These are phyloP conservation scores for Geranium brycei DNA, from an alignment of 345 rosid genomes.

Conservation along the genomic window DNA sequence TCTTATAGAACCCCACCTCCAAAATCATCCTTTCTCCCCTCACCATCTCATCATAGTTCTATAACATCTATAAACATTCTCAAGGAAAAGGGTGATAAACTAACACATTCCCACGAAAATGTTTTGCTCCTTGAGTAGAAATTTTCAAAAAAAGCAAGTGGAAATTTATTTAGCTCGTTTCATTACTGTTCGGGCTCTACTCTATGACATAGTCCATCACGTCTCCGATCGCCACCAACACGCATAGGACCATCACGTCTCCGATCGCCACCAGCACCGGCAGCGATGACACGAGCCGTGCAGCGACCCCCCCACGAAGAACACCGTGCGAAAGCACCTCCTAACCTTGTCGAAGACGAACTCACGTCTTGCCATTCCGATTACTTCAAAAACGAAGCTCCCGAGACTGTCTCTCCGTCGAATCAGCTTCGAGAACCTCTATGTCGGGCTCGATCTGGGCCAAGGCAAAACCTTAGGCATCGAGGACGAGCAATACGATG, in stretches of 20 bases:
- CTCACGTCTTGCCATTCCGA: slow-evolving; percentile 29
- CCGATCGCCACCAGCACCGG: slow-evolving; percentile 71
- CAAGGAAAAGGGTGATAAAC: too few relatives aligned
- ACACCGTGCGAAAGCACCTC: slow-evolving; percentile 54
- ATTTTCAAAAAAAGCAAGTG: too few relatives aligned
- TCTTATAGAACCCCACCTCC: too few relatives aligned
- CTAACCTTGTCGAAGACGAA: slow-evolving; percentile 48
- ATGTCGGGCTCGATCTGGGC: slow-evolving; percentile 6
- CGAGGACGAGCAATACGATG: not conserved
- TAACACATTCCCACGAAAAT: too few relatives aligned
- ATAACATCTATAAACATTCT: too few relatives aligned
- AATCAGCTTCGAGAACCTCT: not conserved
- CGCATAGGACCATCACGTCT: slow-evolving; percentile 52
- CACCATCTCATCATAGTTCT: too few relatives aligned
- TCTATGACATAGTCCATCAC: too few relatives aligned
- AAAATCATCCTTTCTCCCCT: too few relatives aligned
- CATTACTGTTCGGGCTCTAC: too few relatives aligned
- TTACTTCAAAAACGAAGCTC: slow-evolving; percentile 6
- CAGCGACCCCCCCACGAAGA: slow-evolving; percentile 86
- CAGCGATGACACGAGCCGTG: slow-evolving; percentile 63
- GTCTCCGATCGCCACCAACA: slow-evolving; percentile 55
- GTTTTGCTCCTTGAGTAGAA: too few relatives aligned
- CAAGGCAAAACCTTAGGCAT: slow-evolving; percentile 19
- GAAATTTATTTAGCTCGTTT: too few relatives aligned
- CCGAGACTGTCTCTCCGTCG: not conserved